Evolutionary conservation across 306 rosid genomes (phyloP).

Genomic region (Rosa persica): DNA sequence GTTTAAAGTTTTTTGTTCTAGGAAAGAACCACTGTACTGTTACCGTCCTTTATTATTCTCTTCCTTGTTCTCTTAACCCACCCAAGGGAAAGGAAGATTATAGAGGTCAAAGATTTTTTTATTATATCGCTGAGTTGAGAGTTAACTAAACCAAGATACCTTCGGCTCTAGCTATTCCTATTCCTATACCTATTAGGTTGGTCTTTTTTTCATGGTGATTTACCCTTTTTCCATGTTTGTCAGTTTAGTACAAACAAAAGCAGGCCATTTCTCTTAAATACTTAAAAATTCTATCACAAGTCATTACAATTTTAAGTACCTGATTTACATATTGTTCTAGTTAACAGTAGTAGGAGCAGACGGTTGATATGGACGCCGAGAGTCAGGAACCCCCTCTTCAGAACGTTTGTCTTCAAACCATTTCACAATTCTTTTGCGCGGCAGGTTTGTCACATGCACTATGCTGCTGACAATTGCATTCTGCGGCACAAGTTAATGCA

Average conservation of each 20-base stretch:
- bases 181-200: neutral
- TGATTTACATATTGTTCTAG: constrained; percentile 13
- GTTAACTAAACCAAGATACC: neutral
- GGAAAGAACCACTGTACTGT: neutral
- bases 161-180: neutral
- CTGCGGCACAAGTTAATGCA: constrained; percentile 46
- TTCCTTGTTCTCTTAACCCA: neutral
- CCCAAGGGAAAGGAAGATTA: neutral
- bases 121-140: neutral
- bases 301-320: neutral
- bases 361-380: constrained; percentile 60
- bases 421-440: constrained; percentile 71
- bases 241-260: neutral
- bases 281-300: neutral
- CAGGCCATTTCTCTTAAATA: neutral
- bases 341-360: constrained; percentile 37
- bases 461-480: constrained; percentile 77
- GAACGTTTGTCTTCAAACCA: constrained; percentile 95
- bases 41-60: neutral
- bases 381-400: constrained; percentile 75
- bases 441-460: constrained; percentile 85
- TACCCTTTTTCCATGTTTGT: neutral
- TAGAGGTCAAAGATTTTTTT: neutral
- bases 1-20: neutral
- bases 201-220: neutral